Evolutionary conservation across 306 rosid species (phyloP).

Genomic region (Neltuma alba): DNA sequence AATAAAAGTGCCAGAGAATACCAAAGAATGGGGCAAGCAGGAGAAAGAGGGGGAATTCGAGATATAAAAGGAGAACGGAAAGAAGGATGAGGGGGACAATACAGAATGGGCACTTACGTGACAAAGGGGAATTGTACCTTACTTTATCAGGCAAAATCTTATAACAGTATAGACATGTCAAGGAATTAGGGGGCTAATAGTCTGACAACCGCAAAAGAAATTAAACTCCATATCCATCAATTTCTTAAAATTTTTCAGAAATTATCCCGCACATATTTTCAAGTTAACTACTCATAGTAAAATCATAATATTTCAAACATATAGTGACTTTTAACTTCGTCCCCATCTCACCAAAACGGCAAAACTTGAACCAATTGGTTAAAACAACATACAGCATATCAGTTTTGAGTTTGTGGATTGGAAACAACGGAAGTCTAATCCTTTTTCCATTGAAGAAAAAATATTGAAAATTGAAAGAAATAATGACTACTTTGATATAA

Average conservation of each 20-base stretch:
- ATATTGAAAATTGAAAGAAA: neutral
- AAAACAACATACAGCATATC: neutral
- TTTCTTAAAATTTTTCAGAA: neutral
- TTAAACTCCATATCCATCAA: neutral
- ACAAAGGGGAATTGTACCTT: neutral
- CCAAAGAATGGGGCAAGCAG: neutral
- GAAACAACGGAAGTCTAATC: neutral
- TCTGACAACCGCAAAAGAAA: neutral
- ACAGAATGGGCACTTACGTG: neutral
- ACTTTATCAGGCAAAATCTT: neutral
- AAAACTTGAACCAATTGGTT: neutral
- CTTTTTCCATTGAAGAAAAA: neutral
- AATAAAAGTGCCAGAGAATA: neutral
- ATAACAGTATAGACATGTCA: neutral
- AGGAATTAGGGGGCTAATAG: neutral
- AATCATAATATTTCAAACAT: neutral
- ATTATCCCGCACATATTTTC: neutral
- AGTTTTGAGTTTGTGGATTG: neutral
- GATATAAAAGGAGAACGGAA: neutral
- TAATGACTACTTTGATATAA: neutral
- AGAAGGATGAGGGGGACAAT: neutral
- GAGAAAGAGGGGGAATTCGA: neutral
- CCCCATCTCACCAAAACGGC: neutral
- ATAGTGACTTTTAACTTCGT: neutral
- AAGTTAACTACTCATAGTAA: neutral